phyloP scores from a whole-genome alignment of 306 rosid species.

The Pterocarpus santalinus region DNA sequence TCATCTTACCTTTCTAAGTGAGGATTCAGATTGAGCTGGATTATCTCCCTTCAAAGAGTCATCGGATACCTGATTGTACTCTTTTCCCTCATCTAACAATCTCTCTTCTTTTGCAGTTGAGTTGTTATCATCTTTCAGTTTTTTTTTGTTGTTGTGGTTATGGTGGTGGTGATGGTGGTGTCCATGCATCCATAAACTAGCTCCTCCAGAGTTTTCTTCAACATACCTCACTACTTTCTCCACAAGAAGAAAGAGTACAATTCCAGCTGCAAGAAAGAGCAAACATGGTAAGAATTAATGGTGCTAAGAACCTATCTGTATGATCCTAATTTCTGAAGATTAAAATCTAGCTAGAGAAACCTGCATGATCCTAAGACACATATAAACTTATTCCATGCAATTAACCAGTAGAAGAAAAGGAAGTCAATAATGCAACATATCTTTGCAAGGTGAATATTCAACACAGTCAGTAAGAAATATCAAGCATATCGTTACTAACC shows the following conservation, averaged over 20 bases:
- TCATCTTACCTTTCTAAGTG: conserved; percentile 74
- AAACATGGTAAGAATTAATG: conserved; percentile 39
- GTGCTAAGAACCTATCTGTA: conserved; percentile 35
- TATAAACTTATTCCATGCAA: conserved; percentile 36
- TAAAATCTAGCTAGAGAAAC: conserved; percentile 23
- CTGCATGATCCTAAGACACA: conserved; percentile 25
- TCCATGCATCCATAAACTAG: conserved; percentile 72
- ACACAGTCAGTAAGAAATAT: conserved; percentile 27
- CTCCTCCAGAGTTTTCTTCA: conserved; percentile 81
- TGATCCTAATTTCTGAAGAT: conserved; percentile 24
- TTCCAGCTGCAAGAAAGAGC: conserved; percentile 77
- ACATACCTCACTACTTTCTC: conserved; percentile 94
- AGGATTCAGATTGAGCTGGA: conserved; percentile 53
- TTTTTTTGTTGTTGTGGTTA: conserved; percentile 66
- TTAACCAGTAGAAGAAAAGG: conserved; percentile 26
- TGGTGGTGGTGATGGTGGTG: conserved; percentile 93
- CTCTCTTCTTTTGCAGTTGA: conserved; percentile 50
- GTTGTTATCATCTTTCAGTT: conserved; percentile 65
- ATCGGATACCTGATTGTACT: conserved; percentile 40
- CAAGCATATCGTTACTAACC: conserved; percentile 64
- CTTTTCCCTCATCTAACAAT: conserved; percentile 52
- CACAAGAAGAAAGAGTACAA: conserved; percentile 90
- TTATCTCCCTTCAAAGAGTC: conserved; percentile 57
- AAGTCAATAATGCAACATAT: conserved; percentile 30
- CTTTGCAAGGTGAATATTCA: conserved; percentile 38